These are phyloP conservation scores for Chalaropsis thielavioides DNA, from an alignment of 2,329 filamentous ascomycete genomes.

Conservation along the genomic window DNA sequence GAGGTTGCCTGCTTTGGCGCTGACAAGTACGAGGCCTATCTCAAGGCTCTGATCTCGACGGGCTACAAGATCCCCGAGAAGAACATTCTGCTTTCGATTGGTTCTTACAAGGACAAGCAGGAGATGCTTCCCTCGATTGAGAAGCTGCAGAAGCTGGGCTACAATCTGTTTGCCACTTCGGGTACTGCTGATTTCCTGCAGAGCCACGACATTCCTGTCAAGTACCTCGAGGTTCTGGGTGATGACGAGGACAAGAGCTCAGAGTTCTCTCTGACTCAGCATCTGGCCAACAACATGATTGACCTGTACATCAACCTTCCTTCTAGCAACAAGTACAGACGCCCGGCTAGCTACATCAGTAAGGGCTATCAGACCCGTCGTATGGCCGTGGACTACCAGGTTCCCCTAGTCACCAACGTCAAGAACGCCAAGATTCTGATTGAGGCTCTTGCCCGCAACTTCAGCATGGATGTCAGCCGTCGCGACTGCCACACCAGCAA, in stretches of 20 bases:
- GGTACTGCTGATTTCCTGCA: constrained; percentile 94
- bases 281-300: constrained; percentile 93
- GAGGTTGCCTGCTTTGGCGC: constrained; percentile 93
- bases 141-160: constrained; percentile 80
- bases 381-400: constrained; percentile 97
- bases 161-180: constrained; percentile 88
- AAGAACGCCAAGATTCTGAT: constrained; percentile 98
- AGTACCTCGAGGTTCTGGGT: constrained; percentile 79
- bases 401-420: constrained; percentile 92
- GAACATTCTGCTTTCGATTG: constrained; percentile 90
- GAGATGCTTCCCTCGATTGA: constrained; percentile 89
- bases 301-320: constrained; percentile 98
- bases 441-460: constrained; percentile 83
- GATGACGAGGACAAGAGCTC: constrained; percentile 75
- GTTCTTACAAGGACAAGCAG: constrained; percentile 93
- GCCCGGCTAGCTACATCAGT: constrained; percentile 96
- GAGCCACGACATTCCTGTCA: constrained; percentile 79
- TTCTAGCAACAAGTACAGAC: constrained; percentile 94
- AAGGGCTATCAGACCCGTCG: constrained; percentile 91
- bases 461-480: constrained; percentile 65
- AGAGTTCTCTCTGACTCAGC: constrained; percentile 93
- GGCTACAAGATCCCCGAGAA: constrained; percentile 93
- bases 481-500: constrained; percentile 90
- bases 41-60: constrained; percentile 89
- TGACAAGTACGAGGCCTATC: constrained; percentile 94